Evolutionary conservation across 2,329 filamentous ascomycete genomes (phyloP).

Genomic region (Eurotiales sp.): DNA sequence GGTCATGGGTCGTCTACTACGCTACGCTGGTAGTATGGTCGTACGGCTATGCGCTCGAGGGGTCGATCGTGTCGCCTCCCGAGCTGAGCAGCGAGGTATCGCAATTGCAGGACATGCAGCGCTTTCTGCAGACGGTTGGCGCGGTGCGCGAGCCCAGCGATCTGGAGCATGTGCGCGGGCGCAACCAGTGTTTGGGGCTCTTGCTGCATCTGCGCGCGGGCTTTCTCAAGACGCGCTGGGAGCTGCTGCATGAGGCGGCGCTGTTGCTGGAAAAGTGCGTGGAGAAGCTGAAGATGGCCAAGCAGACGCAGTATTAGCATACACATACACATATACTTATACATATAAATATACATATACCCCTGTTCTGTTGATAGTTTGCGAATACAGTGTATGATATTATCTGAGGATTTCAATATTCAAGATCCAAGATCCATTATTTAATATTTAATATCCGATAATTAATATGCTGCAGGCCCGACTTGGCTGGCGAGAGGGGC

Average conservation of each 20-base stretch:
- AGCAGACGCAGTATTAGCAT: not conserved
- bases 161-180: constrained; percentile 65
- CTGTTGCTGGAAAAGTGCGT: constrained; percentile 79
- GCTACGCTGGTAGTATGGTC: constrained; percentile 90
- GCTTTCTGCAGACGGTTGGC: constrained; percentile 70
- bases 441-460: too few species aligned
- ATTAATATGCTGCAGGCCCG: too few species aligned
- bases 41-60: constrained; percentile 88
- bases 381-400: too few species aligned
- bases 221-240: constrained; percentile 82
- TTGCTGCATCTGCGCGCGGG: constrained; percentile 76
- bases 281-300: constrained; percentile 45
- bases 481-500: too few species aligned
- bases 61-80: constrained; percentile 56
- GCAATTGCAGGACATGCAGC: constrained; percentile 72
- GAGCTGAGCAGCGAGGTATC: constrained; percentile 59
- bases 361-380: too few species aligned
- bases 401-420: too few species aligned
- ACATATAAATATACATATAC: too few species aligned
- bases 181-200: constrained; percentile 79
- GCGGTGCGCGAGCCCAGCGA: constrained; percentile 72
- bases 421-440: too few species aligned
- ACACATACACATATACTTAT: not conserved
- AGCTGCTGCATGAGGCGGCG: constrained; percentile 83
- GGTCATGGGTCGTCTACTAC: constrained; percentile 95